A percentile compares a stretch with the other conserved stretches of the same genome.
Conservation (phyloP, 495 filamentous ascomycete species). For the Penicillium manginii region DNA sequence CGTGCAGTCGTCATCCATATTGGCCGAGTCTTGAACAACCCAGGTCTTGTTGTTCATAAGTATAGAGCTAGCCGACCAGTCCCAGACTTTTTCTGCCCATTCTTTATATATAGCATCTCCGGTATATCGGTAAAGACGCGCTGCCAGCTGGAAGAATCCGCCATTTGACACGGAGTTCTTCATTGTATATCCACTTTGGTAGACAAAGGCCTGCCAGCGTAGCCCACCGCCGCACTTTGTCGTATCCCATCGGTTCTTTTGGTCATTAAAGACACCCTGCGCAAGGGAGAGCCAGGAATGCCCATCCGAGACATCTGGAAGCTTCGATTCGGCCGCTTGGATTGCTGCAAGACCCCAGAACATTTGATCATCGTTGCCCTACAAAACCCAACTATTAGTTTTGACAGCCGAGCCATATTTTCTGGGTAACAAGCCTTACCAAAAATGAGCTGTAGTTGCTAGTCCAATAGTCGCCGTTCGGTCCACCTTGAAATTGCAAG, state of each 20-base stretch:
- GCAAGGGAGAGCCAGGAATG: slow-evolving; percentile 63
- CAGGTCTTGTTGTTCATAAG: slow-evolving; percentile 52
- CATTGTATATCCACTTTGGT: slow-evolving; percentile 73
- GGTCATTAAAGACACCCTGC: slow-evolving; percentile 59
- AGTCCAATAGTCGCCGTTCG: slow-evolving; percentile 63
- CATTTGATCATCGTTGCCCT: slow-evolving; percentile 70
- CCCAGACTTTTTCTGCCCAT: slow-evolving; percentile 68
- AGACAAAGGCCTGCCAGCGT: slow-evolving; percentile 77
- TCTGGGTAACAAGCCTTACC: slow-evolving; percentile 23
- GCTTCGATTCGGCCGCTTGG: slow-evolving; percentile 68
- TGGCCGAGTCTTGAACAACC: slow-evolving; percentile 64
- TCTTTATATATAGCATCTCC: slow-evolving; percentile 68
- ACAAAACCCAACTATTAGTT: background rate
- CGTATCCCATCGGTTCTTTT: slow-evolving; percentile 62
- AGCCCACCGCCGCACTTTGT: slow-evolving; percentile 72
- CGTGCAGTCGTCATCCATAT: slow-evolving; percentile 54
- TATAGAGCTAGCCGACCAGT: slow-evolving; percentile 62
- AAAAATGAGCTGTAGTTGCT: slow-evolving; percentile 39
- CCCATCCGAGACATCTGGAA: slow-evolving; percentile 58
- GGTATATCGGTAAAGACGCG: slow-evolving; percentile 70
- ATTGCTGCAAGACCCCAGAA: slow-evolving; percentile 77
- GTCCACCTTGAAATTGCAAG: slow-evolving; percentile 64
- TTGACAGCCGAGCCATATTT: background rate
- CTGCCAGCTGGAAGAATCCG: slow-evolving; percentile 73
- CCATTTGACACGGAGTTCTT: slow-evolving; percentile 77